phyloP scores from a whole-genome alignment of 352 stramenopile genomes.

The Pythium chondricola region DNA sequence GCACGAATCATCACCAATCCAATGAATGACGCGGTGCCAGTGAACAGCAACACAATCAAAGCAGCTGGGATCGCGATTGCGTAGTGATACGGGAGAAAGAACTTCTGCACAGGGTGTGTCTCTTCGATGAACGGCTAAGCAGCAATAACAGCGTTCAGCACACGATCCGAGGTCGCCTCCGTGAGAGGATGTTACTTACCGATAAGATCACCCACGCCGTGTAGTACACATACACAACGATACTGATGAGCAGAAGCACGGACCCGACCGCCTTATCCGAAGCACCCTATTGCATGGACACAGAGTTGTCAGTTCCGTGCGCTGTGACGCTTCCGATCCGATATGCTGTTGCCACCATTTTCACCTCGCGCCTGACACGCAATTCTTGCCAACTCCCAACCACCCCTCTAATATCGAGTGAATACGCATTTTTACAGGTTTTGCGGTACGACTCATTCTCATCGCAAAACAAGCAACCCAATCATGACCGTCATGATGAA shows the following conservation, averaged over 20 bases:
- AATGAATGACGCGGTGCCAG: constrained; percentile 78
- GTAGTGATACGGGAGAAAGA: constrained; percentile 87
- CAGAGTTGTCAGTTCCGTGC: too few species aligned
- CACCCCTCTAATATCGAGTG: too few species aligned
- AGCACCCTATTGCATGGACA: constrained; percentile 42
- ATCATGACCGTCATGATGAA: too few species aligned
- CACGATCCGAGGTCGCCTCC: too few species aligned
- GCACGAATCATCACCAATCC: constrained; percentile 87
- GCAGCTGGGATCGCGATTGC: constrained; percentile 84
- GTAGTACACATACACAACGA: constrained; percentile 90
- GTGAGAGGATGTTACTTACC: too few species aligned
- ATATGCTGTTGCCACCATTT: too few species aligned
- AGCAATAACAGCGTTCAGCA: neutral
- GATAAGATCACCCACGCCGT: constrained; percentile 87
- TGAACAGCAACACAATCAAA: constrained; percentile 83
- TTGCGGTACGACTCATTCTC: too few species aligned
- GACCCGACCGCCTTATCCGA: constrained; percentile 77
- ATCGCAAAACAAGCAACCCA: too few species aligned
- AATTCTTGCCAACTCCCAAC: too few species aligned
- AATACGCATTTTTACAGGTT: too few species aligned
- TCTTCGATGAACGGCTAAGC: constrained; percentile 86
- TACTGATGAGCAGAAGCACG: constrained; percentile 69
- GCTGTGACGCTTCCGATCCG: too few species aligned
- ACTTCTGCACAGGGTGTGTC: constrained; percentile 66
- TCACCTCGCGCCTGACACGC: too few species aligned